These are phyloP conservation scores for Pythium rishiriense DNA, from an alignment of 352 stramenopile genomes.

Conservation along the genomic window DNA sequence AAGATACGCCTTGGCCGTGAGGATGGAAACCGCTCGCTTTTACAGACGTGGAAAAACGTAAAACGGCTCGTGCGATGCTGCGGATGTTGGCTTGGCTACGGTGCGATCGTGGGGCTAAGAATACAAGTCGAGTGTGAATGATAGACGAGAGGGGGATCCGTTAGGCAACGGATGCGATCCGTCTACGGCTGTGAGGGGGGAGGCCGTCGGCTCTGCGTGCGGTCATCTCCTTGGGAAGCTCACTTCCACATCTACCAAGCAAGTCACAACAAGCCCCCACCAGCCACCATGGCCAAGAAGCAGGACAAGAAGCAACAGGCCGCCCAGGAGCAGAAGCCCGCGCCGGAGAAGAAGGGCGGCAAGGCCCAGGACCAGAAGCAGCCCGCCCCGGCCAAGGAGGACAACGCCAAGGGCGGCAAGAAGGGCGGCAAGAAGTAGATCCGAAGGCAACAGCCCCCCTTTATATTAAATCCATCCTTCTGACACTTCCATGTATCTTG, in stretches of 20 bases:
- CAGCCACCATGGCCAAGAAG: conserved; percentile 16
- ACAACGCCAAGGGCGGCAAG: conserved; percentile 35
- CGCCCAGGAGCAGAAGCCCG: conserved; percentile 8
- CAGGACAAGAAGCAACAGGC: conserved; percentile 19
- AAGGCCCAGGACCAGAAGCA: conserved; percentile 15
- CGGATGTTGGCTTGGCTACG: too few species aligned
- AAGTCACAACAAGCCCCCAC: conserved; percentile 10
- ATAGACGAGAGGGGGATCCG: too few species aligned
- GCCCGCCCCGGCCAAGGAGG: conserved; percentile 7
- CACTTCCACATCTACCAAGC: conserved; percentile 16
- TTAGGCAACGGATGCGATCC: conserved; percentile 12
- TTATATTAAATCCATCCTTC: too few species aligned
- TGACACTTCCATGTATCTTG: background rate
- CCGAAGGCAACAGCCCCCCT: too few species aligned
- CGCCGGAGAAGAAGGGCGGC: conserved; percentile 16
- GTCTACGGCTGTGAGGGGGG: too few species aligned
- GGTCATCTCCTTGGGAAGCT: background rate
- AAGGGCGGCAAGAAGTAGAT: conserved; percentile 44
- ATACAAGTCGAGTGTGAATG: too few species aligned
- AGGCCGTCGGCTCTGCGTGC: background rate
- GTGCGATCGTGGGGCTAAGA: too few species aligned
- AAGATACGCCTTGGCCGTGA: background rate
- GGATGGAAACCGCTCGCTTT: too few species aligned
- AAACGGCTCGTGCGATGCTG: too few species aligned
- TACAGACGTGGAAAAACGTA: too few species aligned